Base-by-base conservation (phyloP, 441 rosid genomes). In the Biscutella auriculata region DNA sequence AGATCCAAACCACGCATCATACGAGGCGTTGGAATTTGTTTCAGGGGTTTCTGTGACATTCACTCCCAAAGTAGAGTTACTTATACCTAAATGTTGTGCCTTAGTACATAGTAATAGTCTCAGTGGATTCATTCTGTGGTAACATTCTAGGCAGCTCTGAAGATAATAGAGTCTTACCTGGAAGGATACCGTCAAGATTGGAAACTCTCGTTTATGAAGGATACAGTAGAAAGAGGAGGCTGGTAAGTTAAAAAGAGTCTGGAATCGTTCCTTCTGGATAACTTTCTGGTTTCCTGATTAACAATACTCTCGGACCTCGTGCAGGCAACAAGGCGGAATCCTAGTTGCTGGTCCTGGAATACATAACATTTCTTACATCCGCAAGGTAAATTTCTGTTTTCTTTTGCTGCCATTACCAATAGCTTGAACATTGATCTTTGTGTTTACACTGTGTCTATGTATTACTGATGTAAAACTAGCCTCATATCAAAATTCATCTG, bases 111-210 rank as follows among this genome's bases (percentile, higher is more conserved):
- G n/a, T n/a, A n/a, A n/a, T n/a, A n/a, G 37, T 63, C 37, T 44
- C 28, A 30, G 13, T 56, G 57, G 32, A 13, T 41, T 65, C 27
- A n/a, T n/a, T n/a, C n/a, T 44, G 23, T 32, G 44, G 30, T 25
- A 41, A 41, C 29, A 11, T 26, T 32, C 5, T 71, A 88, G 98
- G 91, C 97, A 30, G 98, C 94, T 65, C 75, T 92, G 41, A 84
- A 88, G 85, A 80, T 92, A 60, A 78, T 92, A 57, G 86, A 92
- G 73, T 67, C 36, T 2, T 92, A 92, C 80, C 83, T 80, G 96
- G 97, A 84, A 79, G 98, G 95, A 53, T 92, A 86, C 71, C 80
- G 94, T 47, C 98, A 86, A 73, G 95, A 92, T 75, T 92, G 97
- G 98, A 78, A 88, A 57, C 95, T 92, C 74, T 88, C 97, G 9